Evolutionary conservation across 1,139 yeast species (phyloP).

Genomic region (Lodderomyces jiufengensis): DNA sequence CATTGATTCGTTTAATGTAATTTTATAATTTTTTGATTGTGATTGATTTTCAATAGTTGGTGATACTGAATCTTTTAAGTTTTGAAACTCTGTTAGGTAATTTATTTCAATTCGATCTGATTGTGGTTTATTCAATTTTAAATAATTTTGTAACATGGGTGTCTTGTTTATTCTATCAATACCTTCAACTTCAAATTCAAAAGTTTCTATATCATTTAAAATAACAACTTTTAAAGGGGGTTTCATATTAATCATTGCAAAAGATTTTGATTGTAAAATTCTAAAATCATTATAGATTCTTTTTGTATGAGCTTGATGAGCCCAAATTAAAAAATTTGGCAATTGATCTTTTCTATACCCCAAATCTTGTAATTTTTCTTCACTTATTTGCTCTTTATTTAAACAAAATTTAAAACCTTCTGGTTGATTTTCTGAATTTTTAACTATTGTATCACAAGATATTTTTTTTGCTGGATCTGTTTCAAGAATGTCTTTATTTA

Average conservation of each 20-base stretch:
- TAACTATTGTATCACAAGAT: constrained; percentile 20
- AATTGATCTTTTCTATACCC: constrained; percentile 24
- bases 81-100: constrained; percentile 20
- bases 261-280: constrained; percentile 26
- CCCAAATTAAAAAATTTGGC: constrained; percentile 26
- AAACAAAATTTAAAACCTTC: constrained; percentile 21
- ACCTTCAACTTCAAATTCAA: constrained; percentile 28
- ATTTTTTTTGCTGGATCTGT: constrained; percentile 17
- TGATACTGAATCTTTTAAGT: constrained; percentile 16
- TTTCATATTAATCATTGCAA: constrained; percentile 27
- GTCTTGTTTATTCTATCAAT: too few relatives aligned
- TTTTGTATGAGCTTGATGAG: constrained; percentile 27
- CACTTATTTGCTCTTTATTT: constrained; percentile 18
- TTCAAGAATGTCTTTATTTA: constrained; percentile 36
- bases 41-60: constrained; percentile 19
- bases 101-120: constrained; percentile 16
- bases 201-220: constrained; percentile 26
- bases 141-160: too few relatives aligned
- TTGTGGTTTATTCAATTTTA: constrained; percentile 12
- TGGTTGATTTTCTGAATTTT: constrained; percentile 20
- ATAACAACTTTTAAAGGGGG: constrained; percentile 31
- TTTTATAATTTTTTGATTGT: constrained; percentile 3
- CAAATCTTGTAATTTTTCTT: constrained; percentile 19
- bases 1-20: too few relatives aligned
- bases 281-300: constrained; percentile 26